Evolutionary conservation across 768 basidiomycete species (phyloP).

Genomic region (Boletellus emodensis): DNA sequence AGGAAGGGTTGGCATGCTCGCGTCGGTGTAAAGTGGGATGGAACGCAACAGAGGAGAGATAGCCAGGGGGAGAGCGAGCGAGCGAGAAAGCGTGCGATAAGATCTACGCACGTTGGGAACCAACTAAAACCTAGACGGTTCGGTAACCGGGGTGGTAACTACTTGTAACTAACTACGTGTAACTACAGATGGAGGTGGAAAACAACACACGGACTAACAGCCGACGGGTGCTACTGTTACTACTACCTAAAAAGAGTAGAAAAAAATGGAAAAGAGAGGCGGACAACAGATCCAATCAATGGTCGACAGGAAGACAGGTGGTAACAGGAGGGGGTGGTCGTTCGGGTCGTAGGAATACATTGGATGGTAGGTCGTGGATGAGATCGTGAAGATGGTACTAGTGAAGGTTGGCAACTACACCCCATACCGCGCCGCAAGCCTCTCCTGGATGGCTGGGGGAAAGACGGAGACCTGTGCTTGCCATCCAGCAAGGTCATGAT

Average conservation of each 20-base stretch:
- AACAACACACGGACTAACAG: constrained; percentile 20
- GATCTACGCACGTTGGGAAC: constrained; percentile 10
- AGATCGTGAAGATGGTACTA: constrained; percentile 12
- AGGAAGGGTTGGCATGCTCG: too few species aligned
- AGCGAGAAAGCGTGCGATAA: neutral
- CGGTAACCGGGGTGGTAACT: constrained; percentile 28
- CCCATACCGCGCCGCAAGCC: constrained; percentile 81
- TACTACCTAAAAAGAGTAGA: constrained; percentile 12
- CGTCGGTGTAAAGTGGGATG: too few species aligned
- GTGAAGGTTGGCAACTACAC: constrained; percentile 47
- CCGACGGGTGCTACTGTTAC: constrained; percentile 24
- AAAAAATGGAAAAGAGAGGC: neutral
- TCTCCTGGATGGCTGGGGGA: constrained; percentile 85
- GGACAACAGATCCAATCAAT: constrained; percentile 21
- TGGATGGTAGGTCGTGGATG: constrained; percentile 7
- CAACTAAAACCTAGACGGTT: constrained; percentile 31
- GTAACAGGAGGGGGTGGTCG: constrained; percentile 16
- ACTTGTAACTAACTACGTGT: constrained; percentile 23
- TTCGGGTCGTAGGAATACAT: constrained; percentile 14
- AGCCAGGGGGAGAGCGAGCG: neutral
- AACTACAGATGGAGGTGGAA: constrained; percentile 28
- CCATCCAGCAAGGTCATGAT: constrained; percentile 85
- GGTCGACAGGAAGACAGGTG: constrained; percentile 21
- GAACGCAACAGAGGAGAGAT: too few species aligned
- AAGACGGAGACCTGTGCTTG: constrained; percentile 74